Conservation (phyloP, 2,329 filamentous ascomycete genomes). For the Phialophora chinensis region DNA sequence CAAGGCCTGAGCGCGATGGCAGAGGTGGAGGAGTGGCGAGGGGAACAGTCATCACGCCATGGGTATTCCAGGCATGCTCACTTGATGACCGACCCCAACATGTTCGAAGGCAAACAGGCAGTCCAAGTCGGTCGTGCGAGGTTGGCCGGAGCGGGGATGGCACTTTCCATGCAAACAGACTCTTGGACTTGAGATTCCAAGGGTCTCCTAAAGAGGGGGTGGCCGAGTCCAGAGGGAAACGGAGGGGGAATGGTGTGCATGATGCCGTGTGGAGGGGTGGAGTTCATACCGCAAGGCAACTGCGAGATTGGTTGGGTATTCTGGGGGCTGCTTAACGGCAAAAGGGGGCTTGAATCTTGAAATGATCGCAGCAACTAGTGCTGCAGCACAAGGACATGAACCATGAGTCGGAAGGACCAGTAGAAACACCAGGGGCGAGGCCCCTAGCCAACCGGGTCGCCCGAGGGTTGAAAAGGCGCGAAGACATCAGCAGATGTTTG, state of each 20-base stretch:
- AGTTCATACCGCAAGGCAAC: not conserved
- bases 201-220: not conserved
- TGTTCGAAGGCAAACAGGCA: not conserved
- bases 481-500: not conserved
- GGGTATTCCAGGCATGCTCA: not conserved
- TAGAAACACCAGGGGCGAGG: not conserved
- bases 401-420: not conserved
- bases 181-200: not conserved
- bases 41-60: not conserved
- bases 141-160: not conserved
- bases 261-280: conserved; percentile 7
- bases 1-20: not conserved
- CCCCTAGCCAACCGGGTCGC: not conserved
- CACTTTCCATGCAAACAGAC: not conserved
- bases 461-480: not conserved
- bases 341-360: conserved; percentile 9
- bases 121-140: no score
- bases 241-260: conserved; percentile 12
- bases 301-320: not conserved
- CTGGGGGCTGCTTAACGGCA: not conserved
- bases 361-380: conserved; percentile 1
- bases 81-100: not conserved
- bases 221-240: conserved; percentile 1
- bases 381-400: not conserved
- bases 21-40: not conserved